Evolutionary conservation across 805 yeast genomes (phyloP).

Genomic region (Wickerhamiella qilinensis): DNA sequence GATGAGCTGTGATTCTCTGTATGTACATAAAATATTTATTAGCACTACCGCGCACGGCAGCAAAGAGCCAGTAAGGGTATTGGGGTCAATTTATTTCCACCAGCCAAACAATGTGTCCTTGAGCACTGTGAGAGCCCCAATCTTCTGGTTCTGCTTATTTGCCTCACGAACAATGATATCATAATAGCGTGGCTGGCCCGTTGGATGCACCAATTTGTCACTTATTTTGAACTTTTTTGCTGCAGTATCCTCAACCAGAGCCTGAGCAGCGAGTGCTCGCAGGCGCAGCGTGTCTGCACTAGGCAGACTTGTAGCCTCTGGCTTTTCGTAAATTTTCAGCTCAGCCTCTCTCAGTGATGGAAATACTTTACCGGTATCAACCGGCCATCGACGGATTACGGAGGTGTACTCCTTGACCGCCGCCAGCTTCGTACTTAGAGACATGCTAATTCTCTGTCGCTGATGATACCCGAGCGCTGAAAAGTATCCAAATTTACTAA

Average conservation of each 20-base stretch:
- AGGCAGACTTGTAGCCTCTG: constrained; percentile 13
- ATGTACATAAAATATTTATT: background rate
- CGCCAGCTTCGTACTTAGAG: constrained; percentile 10
- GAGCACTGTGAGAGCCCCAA: constrained; percentile 41
- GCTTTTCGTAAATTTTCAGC: constrained; percentile 25
- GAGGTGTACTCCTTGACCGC: constrained; percentile 14
- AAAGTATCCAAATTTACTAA: too few relatives aligned
- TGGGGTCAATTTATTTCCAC: constrained; percentile 14
- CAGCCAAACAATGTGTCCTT: constrained; percentile 61
- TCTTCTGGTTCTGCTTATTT: constrained; percentile 54
- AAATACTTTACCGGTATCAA: constrained; percentile 31
- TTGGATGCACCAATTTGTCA: constrained; percentile 56
- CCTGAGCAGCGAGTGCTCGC: constrained; percentile 14
- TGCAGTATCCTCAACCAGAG: constrained; percentile 11
- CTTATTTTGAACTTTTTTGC: constrained; percentile 14
- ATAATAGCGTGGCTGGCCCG: constrained; percentile 72
- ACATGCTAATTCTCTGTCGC: constrained; percentile 10
- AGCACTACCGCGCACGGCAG: too few relatives aligned
- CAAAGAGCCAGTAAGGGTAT: background rate
- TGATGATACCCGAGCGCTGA: too few relatives aligned
- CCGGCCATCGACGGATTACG: constrained; percentile 19
- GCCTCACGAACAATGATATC: constrained; percentile 54
- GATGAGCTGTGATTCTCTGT: background rate
- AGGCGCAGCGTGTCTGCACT: constrained; percentile 12
- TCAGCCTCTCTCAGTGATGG: constrained; percentile 33